phyloP scores from a whole-genome alignment of 805 yeast species.

The Barnettozyma californica region DNA sequence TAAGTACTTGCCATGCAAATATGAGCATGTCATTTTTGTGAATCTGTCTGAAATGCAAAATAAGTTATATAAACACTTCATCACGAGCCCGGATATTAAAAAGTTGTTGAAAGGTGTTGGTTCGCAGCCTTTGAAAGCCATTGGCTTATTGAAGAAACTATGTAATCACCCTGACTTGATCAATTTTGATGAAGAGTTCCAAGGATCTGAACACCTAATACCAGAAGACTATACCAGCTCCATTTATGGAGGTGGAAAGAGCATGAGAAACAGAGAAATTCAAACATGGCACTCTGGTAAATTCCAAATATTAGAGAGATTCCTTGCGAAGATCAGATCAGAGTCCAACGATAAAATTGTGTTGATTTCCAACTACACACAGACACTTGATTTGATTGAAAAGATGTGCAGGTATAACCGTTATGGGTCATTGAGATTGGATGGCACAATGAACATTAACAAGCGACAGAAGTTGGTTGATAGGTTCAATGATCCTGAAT shows the following conservation, averaged over 20 bases:
- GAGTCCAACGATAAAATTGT: constrained; percentile 96
- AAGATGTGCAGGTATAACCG: constrained; percentile 68
- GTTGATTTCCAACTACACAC: constrained; percentile 89
- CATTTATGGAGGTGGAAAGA: constrained; percentile 36
- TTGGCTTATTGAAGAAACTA: constrained; percentile 80
- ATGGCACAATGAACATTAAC: constrained; percentile 88
- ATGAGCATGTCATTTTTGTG: constrained; percentile 95
- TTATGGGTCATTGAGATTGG: constrained; percentile 78
- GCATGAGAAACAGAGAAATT: constrained; percentile 52
- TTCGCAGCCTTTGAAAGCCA: constrained; percentile 84
- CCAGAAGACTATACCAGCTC: constrained; percentile 68
- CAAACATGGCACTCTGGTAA: constrained; percentile 85
- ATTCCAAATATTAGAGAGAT: constrained; percentile 77
- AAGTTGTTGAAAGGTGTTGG: constrained; percentile 61
- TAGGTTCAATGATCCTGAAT: constrained; percentile 83
- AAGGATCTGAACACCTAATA: constrained; percentile 55
- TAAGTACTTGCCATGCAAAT: constrained; percentile 90
- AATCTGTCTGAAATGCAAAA: constrained; percentile 74
- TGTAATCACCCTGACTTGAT: constrained; percentile 92
- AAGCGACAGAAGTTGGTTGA: constrained; percentile 93
- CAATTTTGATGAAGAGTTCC: constrained; percentile 70
- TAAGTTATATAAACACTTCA: constrained; percentile 62
- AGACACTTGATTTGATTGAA: constrained; percentile 87
- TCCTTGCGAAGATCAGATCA: constrained; percentile 64
- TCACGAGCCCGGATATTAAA: constrained; percentile 73